A percentile compares a stretch with the other conserved stretches of the same genome.
Evolutionary conservation across 2,329 filamentous ascomycete species (phyloP).

Genomic region (Fusarium sp.): DNA sequence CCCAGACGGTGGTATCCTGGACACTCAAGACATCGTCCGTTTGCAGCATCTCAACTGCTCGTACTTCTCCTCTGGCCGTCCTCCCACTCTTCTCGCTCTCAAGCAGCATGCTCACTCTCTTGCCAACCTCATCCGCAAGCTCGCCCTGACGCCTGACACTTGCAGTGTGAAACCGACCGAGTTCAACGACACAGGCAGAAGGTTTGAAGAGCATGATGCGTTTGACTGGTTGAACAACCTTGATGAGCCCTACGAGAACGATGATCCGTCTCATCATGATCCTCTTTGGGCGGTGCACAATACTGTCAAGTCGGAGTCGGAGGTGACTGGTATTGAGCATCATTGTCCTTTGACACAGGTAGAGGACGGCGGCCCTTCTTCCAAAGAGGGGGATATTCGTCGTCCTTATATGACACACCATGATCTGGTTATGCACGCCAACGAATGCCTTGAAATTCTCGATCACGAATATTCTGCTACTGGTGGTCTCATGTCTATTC

Average conservation of each 20-base stretch:
- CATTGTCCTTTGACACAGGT: conserved; percentile 60
- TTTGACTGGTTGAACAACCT: conserved; percentile 70
- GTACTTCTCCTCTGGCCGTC: conserved; percentile 66
- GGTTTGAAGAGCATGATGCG: conserved; percentile 59
- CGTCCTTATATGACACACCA: conserved; percentile 61
- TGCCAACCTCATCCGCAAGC: conserved; percentile 62
- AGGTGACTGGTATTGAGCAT: conserved; percentile 56
- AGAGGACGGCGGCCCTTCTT: conserved; percentile 35
- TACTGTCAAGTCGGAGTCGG: conserved; percentile 57
- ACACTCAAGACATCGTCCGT: conserved; percentile 38
- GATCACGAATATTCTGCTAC: conserved; percentile 69
- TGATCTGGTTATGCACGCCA: conserved; percentile 67
- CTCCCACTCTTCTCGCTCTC: conserved; percentile 67
- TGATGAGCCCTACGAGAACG: conserved; percentile 60
- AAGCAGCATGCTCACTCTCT: conserved; percentile 73
- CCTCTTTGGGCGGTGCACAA: conserved; percentile 63
- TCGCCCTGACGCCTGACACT: conserved; percentile 56
- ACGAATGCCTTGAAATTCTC: conserved; percentile 69
- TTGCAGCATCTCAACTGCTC: conserved; percentile 65
- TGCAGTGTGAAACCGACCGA: conserved; percentile 35
- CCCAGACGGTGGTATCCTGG: conserved; percentile 42
- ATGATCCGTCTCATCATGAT: conserved; percentile 60
- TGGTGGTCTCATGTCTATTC: conserved; percentile 67
- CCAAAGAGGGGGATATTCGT: conserved; percentile 28
- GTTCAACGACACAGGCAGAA: conserved; percentile 46